A percentile compares a stretch with the other conserved stretches of the same genome.
phyloP scores from a whole-genome alignment of 148 eudicot species.

The Limonium bicolor region DNA sequence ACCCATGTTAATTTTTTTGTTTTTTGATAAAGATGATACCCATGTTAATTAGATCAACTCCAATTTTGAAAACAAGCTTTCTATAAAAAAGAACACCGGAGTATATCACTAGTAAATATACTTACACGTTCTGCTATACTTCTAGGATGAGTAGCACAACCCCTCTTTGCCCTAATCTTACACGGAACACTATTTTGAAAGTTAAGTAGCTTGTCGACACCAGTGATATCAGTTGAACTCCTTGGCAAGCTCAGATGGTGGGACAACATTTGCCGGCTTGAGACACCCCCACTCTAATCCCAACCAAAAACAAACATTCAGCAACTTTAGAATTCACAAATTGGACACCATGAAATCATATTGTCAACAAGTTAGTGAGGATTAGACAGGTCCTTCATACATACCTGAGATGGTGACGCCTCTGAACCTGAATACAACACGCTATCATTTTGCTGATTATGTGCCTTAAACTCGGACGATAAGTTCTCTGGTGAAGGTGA shows the following conservation, averaged over 20 bases:
- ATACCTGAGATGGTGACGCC: slow-evolving; percentile 35
- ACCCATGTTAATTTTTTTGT: too few species aligned
- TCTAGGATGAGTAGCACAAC: slow-evolving; percentile 94
- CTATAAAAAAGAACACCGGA: too few species aligned
- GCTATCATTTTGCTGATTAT: too few species aligned
- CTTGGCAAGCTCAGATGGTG: slow-evolving; percentile 81
- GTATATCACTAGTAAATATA: too few species aligned
- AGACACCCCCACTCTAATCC: slow-evolving; percentile 33
- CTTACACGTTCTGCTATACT: slow-evolving; percentile 99
- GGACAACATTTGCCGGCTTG: slow-evolving; percentile 28
- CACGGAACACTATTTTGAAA: slow-evolving; percentile 77
- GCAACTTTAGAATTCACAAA: not conserved
- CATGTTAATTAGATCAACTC: too few species aligned
- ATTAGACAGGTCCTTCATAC: too few species aligned
- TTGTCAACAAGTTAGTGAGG: not conserved
- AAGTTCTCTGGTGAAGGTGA: slow-evolving; percentile 17
- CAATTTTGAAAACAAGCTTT: too few species aligned
- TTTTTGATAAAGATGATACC: too few species aligned
- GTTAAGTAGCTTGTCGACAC: slow-evolving; percentile 53
- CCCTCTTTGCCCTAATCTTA: slow-evolving; percentile 88
- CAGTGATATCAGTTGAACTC: slow-evolving; percentile 50
- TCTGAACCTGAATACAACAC: too few species aligned
- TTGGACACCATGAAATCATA: not conserved
- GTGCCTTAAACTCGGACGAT: slow-evolving; percentile 14
- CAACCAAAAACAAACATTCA: too few species aligned